These are phyloP conservation scores for Xeromyces bisporus DNA, from an alignment of 495 filamentous ascomycete species.

Conservation along the genomic window DNA sequence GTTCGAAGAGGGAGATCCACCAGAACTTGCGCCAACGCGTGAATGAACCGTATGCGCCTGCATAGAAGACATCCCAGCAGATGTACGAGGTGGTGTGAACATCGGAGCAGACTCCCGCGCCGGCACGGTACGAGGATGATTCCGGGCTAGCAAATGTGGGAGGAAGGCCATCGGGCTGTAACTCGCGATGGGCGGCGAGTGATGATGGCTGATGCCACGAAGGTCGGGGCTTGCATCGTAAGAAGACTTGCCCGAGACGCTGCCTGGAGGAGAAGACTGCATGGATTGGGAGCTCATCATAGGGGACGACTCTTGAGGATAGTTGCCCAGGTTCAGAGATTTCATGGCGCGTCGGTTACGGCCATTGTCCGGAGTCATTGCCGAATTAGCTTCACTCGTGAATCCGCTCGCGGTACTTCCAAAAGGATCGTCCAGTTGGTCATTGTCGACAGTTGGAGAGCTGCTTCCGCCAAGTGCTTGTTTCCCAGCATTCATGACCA, in stretches of 20 bases:
- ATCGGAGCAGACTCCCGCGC: no score
- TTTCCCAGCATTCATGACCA: slow-evolving; percentile 9
- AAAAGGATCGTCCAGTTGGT: neutral
- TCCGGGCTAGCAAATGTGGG: neutral
- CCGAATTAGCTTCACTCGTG: neutral
- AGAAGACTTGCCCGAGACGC: neutral
- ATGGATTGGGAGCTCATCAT: neutral
- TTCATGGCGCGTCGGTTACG: neutral
- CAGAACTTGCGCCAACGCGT: neutral
- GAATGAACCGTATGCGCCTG: neutral
- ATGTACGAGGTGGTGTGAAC: no score
- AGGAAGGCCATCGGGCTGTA: neutral
- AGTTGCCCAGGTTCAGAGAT: neutral
- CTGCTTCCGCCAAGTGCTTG: slow-evolving; percentile 1
- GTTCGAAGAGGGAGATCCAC: neutral
- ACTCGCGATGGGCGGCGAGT: neutral
- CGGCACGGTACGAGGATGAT: neutral
- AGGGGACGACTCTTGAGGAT: neutral
- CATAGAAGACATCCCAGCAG: neutral
- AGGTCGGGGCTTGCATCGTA: neutral
- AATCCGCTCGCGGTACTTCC: neutral
- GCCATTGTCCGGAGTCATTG: neutral
- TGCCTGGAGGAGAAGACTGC: neutral
- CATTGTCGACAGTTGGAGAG: neutral
- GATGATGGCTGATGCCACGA: neutral